phyloP scores from a whole-genome alignment of 345 rosid genomes.

The Salix caprea region DNA sequence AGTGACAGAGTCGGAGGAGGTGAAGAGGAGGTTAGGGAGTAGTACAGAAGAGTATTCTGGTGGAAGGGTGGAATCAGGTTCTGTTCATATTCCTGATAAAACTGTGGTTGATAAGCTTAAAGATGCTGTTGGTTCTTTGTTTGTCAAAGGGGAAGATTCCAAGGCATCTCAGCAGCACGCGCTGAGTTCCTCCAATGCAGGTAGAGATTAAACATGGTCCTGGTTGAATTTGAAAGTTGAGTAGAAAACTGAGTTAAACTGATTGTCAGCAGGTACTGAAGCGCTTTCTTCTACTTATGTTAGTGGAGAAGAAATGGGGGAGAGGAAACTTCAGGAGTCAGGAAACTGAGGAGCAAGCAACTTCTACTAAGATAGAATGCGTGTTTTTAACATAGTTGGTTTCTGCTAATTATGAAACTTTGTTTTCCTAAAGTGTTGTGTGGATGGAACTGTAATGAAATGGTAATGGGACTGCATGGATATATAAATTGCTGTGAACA shows the following conservation, averaged over 20 bases:
- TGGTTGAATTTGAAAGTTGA: background rate
- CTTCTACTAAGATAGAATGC: background rate
- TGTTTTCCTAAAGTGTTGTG: background rate
- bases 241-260: too few relatives aligned
- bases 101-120: conserved; percentile 47
- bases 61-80: conserved; percentile 13
- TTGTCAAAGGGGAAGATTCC: conserved; percentile 33
- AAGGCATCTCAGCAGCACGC: conserved; percentile 11
- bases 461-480: background rate
- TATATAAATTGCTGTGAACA: background rate
- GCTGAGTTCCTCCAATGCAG: background rate
- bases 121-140: conserved; percentile 56
- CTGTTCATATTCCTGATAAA: conserved; percentile 22
- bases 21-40: conserved; percentile 37
- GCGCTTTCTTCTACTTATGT: background rate
- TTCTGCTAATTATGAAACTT: background rate
- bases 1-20: conserved; percentile 60
- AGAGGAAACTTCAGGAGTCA: conserved; percentile 2
- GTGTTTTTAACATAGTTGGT: background rate
- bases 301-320: background rate
- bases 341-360: background rate
- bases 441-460: background rate
- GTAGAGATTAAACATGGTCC: too few relatives aligned
- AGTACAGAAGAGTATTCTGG: conserved; percentile 11
- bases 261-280: background rate